A percentile compares a stretch with the other conserved stretches of the same genome.
Evolutionary conservation across 805 yeast genomes (phyloP).

Genomic region (Pichia pseudocactophila): DNA sequence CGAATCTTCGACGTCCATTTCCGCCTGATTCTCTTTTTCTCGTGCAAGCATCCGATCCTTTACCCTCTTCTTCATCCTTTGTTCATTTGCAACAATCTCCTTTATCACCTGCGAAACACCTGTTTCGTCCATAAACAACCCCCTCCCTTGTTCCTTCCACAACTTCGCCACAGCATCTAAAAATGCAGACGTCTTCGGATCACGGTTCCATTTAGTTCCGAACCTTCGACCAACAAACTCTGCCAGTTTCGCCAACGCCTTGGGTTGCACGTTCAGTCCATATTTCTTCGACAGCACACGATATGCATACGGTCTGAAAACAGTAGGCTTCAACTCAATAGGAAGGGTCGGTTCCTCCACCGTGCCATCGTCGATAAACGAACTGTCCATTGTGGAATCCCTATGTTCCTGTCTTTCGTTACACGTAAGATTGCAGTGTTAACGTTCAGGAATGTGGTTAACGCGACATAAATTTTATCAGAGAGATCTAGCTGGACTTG

Average conservation of each 20-base stretch:
- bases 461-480: background rate
- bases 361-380: constrained; percentile 8
- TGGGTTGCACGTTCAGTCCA: constrained; percentile 81
- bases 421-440: background rate
- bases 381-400: constrained; percentile 8
- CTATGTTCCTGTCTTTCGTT: background rate
- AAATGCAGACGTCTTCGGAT: constrained; percentile 48
- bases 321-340: constrained; percentile 67
- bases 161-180: constrained; percentile 69
- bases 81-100: constrained; percentile 31
- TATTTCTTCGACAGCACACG: constrained; percentile 84
- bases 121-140: constrained; percentile 73
- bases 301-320: constrained; percentile 85
- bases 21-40: constrained; percentile 8
- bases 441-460: no score
- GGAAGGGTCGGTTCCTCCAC: constrained; percentile 47
- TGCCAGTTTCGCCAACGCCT: constrained; percentile 68
- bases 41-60: background rate
- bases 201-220: constrained; percentile 77
- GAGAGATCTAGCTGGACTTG: no score
- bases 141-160: constrained; percentile 89
- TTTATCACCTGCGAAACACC: constrained; percentile 55
- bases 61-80: constrained; percentile 3
- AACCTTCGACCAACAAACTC: constrained; percentile 65
- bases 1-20: constrained; percentile 6